Evolutionary conservation across 345 rosid species (phyloP).

Genomic region (Citrus maxima): DNA sequence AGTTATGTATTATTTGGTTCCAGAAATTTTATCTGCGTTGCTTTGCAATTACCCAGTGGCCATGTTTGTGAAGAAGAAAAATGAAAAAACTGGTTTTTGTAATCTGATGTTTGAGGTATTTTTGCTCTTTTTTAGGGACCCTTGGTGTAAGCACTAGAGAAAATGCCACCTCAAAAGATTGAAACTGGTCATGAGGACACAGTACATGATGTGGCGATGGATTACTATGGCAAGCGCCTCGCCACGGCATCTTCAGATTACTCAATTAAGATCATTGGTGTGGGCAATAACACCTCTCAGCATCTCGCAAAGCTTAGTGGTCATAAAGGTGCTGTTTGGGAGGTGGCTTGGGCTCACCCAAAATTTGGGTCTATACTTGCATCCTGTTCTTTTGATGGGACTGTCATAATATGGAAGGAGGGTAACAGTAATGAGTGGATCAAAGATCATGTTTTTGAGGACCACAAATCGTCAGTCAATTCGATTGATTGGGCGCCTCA

Average conservation of each 20-base stretch:
- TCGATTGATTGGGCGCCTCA: constrained; percentile 25
- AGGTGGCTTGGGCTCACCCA: constrained; percentile 26
- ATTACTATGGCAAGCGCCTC: constrained; percentile 24
- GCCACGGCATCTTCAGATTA: constrained; percentile 20
- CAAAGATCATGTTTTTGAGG: constrained; percentile 15
- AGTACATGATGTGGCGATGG: constrained; percentile 24
- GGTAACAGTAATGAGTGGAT: constrained; percentile 21
- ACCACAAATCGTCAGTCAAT: constrained; percentile 21
- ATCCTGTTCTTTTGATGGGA: constrained; percentile 23
- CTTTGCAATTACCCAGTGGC: too few species aligned
- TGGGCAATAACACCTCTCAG: constrained; percentile 18
- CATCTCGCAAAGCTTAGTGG: constrained; percentile 20
- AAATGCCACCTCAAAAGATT: constrained; percentile 22
- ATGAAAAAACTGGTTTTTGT: background rate
- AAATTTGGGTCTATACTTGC: constrained; percentile 23
- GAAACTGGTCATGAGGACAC: constrained; percentile 23
- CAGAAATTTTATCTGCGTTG: background rate
- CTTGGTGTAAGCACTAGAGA: background rate
- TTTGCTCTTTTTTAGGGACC: background rate
- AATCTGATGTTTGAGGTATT: background rate
- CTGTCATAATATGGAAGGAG: constrained; percentile 23
- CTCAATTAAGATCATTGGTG: constrained; percentile 23
- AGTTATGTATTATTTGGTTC: background rate
- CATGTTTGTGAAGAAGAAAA: background rate
- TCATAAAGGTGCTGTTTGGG: constrained; percentile 25